phyloP scores from a whole-genome alignment of 305 asterid species.

The Rubia occidens region DNA sequence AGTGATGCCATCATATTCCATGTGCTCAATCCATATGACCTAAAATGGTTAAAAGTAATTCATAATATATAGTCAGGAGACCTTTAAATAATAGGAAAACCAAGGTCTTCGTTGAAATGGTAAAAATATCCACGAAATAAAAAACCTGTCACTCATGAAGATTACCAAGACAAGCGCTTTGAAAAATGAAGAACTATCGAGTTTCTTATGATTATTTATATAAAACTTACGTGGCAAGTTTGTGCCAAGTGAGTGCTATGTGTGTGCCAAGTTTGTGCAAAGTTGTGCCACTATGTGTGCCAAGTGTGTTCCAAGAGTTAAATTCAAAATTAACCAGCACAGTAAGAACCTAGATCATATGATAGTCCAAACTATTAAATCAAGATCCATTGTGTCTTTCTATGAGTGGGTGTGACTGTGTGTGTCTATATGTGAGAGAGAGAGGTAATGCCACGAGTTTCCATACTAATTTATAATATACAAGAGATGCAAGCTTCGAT shows the following conservation, averaged over 20 bases:
- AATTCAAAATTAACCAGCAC: background rate
- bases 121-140: background rate
- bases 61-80: background rate
- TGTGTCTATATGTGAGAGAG: background rate
- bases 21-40: slow-evolving; percentile 85
- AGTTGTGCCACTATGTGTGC: background rate
- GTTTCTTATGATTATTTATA: background rate
- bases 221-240: background rate
- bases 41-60: slow-evolving; percentile 19
- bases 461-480: slow-evolving; percentile 14
- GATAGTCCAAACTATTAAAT: background rate
- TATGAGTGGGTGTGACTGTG: background rate
- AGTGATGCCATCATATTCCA: slow-evolving; percentile 47
- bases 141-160: background rate
- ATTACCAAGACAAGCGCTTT: background rate
- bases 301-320: background rate
- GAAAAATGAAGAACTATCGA: too few relatives aligned
- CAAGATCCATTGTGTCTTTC: background rate
- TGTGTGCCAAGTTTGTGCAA: background rate
- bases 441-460: slow-evolving; percentile 8
- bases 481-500: slow-evolving; percentile 19
- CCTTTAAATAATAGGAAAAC: background rate
- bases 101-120: background rate
- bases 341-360: background rate
- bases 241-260: background rate